Base-by-base conservation (phyloP, 768 basidiomycete species). In the Mycena maculata region DNA sequence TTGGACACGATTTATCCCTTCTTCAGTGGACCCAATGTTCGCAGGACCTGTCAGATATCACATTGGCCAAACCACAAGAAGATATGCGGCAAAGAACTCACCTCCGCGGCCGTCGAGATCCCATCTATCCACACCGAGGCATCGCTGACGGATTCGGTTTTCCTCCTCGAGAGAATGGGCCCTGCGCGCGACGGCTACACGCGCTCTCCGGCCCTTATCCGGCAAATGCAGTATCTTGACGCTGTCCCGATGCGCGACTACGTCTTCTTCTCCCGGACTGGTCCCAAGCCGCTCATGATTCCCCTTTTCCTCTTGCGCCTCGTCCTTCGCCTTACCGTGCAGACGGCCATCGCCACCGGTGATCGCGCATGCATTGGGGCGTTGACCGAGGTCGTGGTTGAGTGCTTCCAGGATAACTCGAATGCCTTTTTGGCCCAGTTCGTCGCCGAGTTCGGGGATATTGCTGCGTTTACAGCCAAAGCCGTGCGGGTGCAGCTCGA, bases 241-340 rank as follows among this genome's bases (percentile, higher is more conserved):
- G 54, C 54, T 20, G 28, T 25, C 25, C 54, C 54, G 27, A 15
- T 9, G 39, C 54, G 54, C 54, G 54, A 55, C 54, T 55, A 55
- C 20, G 54, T 55, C 4, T 55, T 42, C 54, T 55, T 55, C 54
- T 8, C 54, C 28, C 54, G 23, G 7, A 28, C n/a, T 4, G 54
- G 54, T 55, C 36, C 53, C 20, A 20, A 39, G 36, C 53, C 52
- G 8, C 2, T 39, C 18, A 16, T 10, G 33, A 28, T 55, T 55
- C 54, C 38, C 20, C 7, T 16, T 25, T 55, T 55, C 38, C 12
- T 55, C 12, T 25, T 18, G 23, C 54, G 38, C 38, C 39, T 55
- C 25, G 25, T 55, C 54, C 28, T 55, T 38, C 39, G 54, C 38
- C 54, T 55, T 12, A n/a, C 54, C 54, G 33, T 52, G 50, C 50